phyloP scores from a whole-genome alignment of 306 rosid species.

The Mimosa pudica region DNA sequence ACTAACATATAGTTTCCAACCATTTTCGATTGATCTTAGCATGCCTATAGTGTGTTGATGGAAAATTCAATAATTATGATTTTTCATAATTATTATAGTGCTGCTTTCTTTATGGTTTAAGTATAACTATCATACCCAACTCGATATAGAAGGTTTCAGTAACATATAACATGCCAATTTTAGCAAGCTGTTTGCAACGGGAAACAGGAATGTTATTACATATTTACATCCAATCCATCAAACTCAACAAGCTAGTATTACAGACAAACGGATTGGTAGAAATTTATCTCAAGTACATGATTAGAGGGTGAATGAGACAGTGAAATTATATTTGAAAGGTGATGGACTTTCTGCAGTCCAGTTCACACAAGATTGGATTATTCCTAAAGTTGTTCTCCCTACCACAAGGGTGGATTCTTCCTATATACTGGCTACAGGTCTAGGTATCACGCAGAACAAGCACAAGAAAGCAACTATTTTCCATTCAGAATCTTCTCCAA shows the following conservation, averaged over 20 bases:
- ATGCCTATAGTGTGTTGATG: not conserved
- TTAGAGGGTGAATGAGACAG: slow-evolving; percentile 22
- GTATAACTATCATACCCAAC: not conserved
- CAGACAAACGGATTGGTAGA: not conserved
- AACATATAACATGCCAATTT: not conserved
- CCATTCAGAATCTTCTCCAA: not conserved
- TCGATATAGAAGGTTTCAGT: not conserved
- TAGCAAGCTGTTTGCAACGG: not conserved
- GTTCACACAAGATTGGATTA: slow-evolving; percentile 14
- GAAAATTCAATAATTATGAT: not conserved
- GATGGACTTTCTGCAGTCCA: slow-evolving; percentile 33
- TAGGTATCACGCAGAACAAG: not conserved
- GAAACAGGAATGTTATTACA: not conserved
- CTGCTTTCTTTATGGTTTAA: not conserved
- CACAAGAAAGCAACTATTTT: not conserved
- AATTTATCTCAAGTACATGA: slow-evolving; percentile 18
- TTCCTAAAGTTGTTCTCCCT: not conserved
- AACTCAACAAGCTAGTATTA: not conserved
- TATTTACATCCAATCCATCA: not conserved
- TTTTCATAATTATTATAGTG: not conserved
- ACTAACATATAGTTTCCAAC: not conserved
- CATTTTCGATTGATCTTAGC: not conserved
- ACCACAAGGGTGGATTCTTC: not conserved
- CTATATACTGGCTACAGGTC: not conserved
- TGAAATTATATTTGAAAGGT: slow-evolving; percentile 25